phyloP scores from a whole-genome alignment of 805 yeast species.

The Metahyphopichia silvanorum region DNA sequence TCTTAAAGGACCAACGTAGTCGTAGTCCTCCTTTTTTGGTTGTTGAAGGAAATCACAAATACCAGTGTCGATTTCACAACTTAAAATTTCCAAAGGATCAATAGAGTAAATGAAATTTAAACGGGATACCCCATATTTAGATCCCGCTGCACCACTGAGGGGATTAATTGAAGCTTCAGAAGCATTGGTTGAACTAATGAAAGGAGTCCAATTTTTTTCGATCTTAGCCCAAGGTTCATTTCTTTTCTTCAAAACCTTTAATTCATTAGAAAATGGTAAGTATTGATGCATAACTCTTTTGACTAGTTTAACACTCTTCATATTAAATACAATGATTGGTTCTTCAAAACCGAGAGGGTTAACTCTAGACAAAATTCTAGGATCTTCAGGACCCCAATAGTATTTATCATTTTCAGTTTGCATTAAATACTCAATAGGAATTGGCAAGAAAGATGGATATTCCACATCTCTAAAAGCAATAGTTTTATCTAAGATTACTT shows the following conservation, averaged over 20 bases:
- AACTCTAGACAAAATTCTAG: constrained; percentile 9
- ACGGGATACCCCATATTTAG: constrained; percentile 4
- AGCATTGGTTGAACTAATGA: constrained; percentile 6
- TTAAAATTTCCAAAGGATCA: constrained; percentile 24
- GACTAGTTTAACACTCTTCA: constrained; percentile 6
- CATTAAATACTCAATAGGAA: constrained; percentile 9
- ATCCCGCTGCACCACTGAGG: background rate
- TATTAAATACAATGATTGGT: constrained; percentile 10
- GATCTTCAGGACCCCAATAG: constrained; percentile 15
- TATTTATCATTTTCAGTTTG: constrained; percentile 5
- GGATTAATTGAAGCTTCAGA: background rate
- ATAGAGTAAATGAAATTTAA: constrained; percentile 23
- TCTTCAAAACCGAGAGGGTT: constrained; percentile 11
- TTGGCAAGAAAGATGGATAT: constrained; percentile 16
- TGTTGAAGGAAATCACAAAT: constrained; percentile 24
- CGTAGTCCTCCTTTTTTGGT: constrained; percentile 10
- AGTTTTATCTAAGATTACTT: constrained; percentile 6
- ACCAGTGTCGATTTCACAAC: constrained; percentile 24
- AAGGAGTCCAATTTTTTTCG: constrained; percentile 28
- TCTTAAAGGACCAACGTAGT: constrained; percentile 23
- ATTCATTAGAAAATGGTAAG: constrained; percentile 11
- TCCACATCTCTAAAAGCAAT: constrained; percentile 11
- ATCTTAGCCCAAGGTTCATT: constrained; percentile 11
- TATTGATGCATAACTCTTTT: constrained; percentile 9
- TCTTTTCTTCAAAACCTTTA: constrained; percentile 11